A percentile compares a stretch with the other conserved stretches of the same genome.
These are phyloP conservation scores for Trichoderma pleuroti DNA, from an alignment of 2,329 filamentous ascomycete species.

Conservation along the genomic window DNA sequence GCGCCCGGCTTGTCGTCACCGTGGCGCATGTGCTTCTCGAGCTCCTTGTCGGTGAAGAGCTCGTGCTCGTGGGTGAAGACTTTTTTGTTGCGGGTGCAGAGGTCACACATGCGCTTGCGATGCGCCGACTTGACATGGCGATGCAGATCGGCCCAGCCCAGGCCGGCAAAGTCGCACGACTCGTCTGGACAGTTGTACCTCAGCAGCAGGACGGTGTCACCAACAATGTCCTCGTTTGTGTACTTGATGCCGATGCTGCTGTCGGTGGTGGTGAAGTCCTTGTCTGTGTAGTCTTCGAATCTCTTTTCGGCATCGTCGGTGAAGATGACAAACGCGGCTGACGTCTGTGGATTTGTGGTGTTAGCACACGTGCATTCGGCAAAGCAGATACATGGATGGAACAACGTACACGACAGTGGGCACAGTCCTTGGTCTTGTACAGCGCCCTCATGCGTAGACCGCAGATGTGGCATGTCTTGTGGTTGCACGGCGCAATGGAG, in stretches of 20 bases:
- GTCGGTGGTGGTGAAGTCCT: conserved; percentile 74
- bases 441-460: conserved; percentile 84
- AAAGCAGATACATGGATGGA: background rate
- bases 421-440: conserved; percentile 94
- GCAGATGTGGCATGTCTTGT: conserved; percentile 95
- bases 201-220: conserved; percentile 82
- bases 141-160: conserved; percentile 57
- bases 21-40: conserved; percentile 82
- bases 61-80: conserved; percentile 98
- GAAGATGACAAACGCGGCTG: conserved; percentile 82
- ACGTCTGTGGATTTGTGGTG: conserved; percentile 44
- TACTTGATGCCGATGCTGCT: conserved; percentile 89
- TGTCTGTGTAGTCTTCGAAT: conserved; percentile 75
- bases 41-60: conserved; percentile 75
- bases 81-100: conserved; percentile 91
- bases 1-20: conserved; percentile 90
- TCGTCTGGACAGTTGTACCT: conserved; percentile 92
- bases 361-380: conserved; percentile 22
- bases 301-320: conserved; percentile 79
- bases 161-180: conserved; percentile 75
- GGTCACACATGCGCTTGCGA: conserved; percentile 84
- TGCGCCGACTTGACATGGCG: conserved; percentile 81
- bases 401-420: conserved; percentile 79
- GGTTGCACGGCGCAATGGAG: conserved; percentile 89
- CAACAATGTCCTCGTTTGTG: conserved; percentile 81